Evolutionary conservation across 768 basidiomycete genomes (phyloP), one percentile per base, ranked within the genome.

Genomic region (Amanita fuliginea): DNA sequence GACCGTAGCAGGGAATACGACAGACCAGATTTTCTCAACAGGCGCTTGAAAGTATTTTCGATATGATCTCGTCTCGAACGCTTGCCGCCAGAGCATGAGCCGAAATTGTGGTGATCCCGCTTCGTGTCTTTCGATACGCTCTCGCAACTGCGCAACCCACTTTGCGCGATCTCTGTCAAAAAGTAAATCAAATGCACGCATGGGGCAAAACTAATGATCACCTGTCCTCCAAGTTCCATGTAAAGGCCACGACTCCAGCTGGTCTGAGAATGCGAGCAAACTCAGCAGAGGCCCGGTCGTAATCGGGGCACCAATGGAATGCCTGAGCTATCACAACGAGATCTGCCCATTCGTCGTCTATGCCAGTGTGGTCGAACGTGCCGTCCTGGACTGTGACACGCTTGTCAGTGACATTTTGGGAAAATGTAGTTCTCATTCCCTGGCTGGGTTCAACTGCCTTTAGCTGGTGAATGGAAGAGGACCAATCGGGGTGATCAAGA

Each of bases 191-290:
- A 10, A 30, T 21, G 10, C 6, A 28, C 6, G 21, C 5, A 22
- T 11, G 19, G 36, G 14, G 22, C 18, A 13, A 14, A 7, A 33
- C 16, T 39, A 8, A 10, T 19, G 7, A 65, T 41, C 51, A 81
- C 82, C 84, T 71, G 63, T 91, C 83, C 62, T 96, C 94, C 26
- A 94, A 67, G 65, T 96, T 97, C 94, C 94, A 97, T 42, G 94
- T 79, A 49, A 89, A 72, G 4, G 74, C 81, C 14, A 86, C 73
- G 1, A 73, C 64, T 2, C 89, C 89, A n/a, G 66, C 65, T 0
- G 87, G 84, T 59, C 85, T 86, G 43, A 96, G 72, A 54, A 93
- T 78, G 28, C 90, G 78, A 6, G 79, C 74, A 56, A 95, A 87
- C 60, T 96, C 93, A 0, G 64, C 64, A 16, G 78, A 73, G 0